Base-by-base conservation (phyloP, 208 protist species). In the Leishmania major region DNA sequence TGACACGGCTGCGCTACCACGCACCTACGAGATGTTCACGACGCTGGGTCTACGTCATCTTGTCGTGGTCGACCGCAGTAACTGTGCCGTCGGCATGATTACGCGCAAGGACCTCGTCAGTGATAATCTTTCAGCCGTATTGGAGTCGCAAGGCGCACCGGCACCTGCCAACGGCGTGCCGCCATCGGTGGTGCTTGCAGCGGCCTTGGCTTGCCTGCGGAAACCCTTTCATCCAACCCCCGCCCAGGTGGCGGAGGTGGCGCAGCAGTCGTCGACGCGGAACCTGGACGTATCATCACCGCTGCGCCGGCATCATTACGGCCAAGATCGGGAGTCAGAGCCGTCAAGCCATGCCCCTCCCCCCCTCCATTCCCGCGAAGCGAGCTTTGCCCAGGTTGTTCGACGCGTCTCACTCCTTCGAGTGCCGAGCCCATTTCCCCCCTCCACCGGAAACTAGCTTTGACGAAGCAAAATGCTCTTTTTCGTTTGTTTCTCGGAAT, bases 101-200 rank as follows among this genome's bases (percentile, higher is more conserved):
- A 93, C 90, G 40, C 90, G 90, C 60, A 91, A 90, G 51, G 90
- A 93, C 78, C 77, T 93, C 2, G 79, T 87, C 22, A 80, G 80
- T 3, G 89, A 92, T 75, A 74, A 80, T 43, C 84, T 92, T 37
- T 81, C 79, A 11, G 53, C 73, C 19, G 69, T 80, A 3, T 70
- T 78, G 45, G 66, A 25, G 8, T 31, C 64, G 31, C 59, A 78
- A 22, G 70, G 71, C 59, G 49, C n/a, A 2, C 15, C 11, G 43
- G 51, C 64, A 57, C 40, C 10, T 35, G 37, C 15, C n/a, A 17
- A 8, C 31, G 1, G 35, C 51, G 69, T 35, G 35, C 22, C 74
- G 62, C 45, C 31, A 45, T 55, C 73, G n/a, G 28, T 60, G 64
- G 60, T 53, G 28, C 64, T 51, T 8, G 66, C 37, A 19, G 77